Base-by-base conservation (phyloP, 768 basidiomycete genomes). In the Symmetrospora coprosmae region DNA sequence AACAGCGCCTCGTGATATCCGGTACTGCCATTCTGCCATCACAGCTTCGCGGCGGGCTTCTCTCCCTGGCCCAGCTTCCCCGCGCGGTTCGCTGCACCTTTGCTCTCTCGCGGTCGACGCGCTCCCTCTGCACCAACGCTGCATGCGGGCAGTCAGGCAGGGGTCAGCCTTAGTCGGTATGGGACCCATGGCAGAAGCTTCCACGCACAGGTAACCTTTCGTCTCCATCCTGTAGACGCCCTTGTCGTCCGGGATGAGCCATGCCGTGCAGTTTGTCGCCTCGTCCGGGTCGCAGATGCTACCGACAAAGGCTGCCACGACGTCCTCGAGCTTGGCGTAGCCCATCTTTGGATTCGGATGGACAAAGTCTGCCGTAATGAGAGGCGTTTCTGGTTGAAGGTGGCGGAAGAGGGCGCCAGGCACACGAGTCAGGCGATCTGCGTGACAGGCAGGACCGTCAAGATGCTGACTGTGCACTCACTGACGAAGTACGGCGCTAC, bases 291-390 rank as follows among this genome's bases (percentile, higher is more conserved):
- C 43, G 9, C 41, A 45, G 5, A 58, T 58, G 9, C 41, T 45
- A 4, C 55, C 55, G 7, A 58, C 55, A 35, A 58, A 58, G 7
- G 55, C 55, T 31, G 55, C 55, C n/a, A 38, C 27, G 5, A 58
- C 55, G 43, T 58, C 55, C 23, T 58, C 55, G 19, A 58, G 41
- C 30, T 58, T 31, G 7, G 55, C 55, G 31, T 58, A 58, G 9
- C 55, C 55, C 55, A 58, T 58, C 43, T 58, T 58, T 25, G 55
- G 55, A 34, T 58, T 58, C 4, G 55, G 55, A 47, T 58, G 55
- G 7, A 58, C 55, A 34, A 58, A 58, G 17, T 58, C 55, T 6
- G 39, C 40, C 35, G 55, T 58, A 6, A 58, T 9, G 27, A 58
- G 55, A 35, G 55, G 55, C 31, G 55, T 58, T 58, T 58, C 55